Percentiles rank a stretch among this genome's conserved stretches.
phyloP scores from a whole-genome alignment of 495 filamentous ascomycete genomes.

The Neurospora sp. region DNA sequence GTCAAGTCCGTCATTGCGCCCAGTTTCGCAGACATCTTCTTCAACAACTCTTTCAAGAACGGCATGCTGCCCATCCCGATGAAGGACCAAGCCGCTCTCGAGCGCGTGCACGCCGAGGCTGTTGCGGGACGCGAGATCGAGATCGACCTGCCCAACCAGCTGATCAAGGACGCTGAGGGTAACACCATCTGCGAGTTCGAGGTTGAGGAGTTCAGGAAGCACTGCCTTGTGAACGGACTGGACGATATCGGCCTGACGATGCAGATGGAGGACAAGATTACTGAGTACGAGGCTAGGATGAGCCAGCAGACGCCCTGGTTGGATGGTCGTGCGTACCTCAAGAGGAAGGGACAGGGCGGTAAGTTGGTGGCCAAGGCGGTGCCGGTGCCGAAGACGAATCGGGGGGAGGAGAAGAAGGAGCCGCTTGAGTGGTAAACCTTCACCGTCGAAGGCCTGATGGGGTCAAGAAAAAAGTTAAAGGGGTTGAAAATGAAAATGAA shows the following conservation, averaged over 20 bases:
- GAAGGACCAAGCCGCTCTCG: constrained; percentile 52
- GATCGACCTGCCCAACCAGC: constrained; percentile 79
- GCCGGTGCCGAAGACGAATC: constrained; percentile 82
- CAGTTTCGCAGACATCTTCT: constrained; percentile 94
- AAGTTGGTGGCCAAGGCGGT: constrained; percentile 70
- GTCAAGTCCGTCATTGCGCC: constrained; percentile 91
- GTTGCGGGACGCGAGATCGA: constrained; percentile 77
- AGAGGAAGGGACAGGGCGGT: constrained; percentile 53
- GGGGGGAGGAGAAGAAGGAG: constrained; percentile 74
- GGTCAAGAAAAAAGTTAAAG: not conserved
- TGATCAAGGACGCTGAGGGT: constrained; percentile 67
- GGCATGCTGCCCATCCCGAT: constrained; percentile 91
- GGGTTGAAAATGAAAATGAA: not conserved
- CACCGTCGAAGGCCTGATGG: not conserved
- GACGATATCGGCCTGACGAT: constrained; percentile 96
- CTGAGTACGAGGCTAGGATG: constrained; percentile 67
- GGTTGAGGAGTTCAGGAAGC: constrained; percentile 83
- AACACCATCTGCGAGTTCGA: constrained; percentile 67
- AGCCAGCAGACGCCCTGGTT: constrained; percentile 81
- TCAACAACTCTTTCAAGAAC: constrained; percentile 99
- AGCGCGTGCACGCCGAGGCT: constrained; percentile 69
- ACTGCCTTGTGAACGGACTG: constrained; percentile 88
- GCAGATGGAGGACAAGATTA: constrained; percentile 83
- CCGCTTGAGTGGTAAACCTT: constrained; percentile 73
- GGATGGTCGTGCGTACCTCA: constrained; percentile 79